Conservation (phyloP, 2,329 filamentous ascomycete genomes). For the Neofusicoccum laricinum region DNA sequence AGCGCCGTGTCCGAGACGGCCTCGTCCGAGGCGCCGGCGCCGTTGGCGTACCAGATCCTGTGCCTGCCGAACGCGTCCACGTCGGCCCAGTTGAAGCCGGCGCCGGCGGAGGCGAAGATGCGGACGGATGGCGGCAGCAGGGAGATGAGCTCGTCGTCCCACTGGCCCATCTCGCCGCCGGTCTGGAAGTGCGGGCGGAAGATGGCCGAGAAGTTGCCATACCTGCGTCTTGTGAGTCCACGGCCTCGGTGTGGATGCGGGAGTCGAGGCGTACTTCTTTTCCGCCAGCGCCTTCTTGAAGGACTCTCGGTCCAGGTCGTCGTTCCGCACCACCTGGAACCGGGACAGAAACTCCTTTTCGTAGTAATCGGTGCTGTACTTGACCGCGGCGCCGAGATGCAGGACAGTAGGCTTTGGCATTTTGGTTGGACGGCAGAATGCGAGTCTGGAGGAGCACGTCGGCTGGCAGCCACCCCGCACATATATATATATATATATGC, state of each 20-base stretch:
- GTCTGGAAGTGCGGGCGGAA: conserved; percentile 21
- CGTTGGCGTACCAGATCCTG: conserved; percentile 39
- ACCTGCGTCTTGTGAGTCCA: not conserved
- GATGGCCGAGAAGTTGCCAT: conserved; percentile 20
- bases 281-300: conserved; percentile 18
- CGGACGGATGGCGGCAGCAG: conserved; percentile 17
- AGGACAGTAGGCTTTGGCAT: conserved; percentile 37
- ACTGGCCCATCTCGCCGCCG: conserved; percentile 22
- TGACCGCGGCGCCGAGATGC: conserved; percentile 47
- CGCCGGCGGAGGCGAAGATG: conserved; percentile 20
- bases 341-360: conserved; percentile 36
- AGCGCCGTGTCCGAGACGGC: conserved; percentile 45
- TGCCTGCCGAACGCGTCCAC: conserved; percentile 16
- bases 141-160: conserved; percentile 20
- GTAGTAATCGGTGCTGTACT: conserved; percentile 47
- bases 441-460: not conserved
- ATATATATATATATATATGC: not conserved
- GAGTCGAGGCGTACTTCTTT: conserved; percentile 8
- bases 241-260: not conserved
- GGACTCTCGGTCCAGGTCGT: conserved; percentile 33
- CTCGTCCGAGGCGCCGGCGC: conserved; percentile 42
- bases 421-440: not conserved
- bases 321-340: conserved; percentile 42
- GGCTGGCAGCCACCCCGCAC: not conserved
- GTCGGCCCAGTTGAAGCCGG: conserved; percentile 22